phyloP scores from a whole-genome alignment of 345 rosid species.

The Citropsis articulata region DNA sequence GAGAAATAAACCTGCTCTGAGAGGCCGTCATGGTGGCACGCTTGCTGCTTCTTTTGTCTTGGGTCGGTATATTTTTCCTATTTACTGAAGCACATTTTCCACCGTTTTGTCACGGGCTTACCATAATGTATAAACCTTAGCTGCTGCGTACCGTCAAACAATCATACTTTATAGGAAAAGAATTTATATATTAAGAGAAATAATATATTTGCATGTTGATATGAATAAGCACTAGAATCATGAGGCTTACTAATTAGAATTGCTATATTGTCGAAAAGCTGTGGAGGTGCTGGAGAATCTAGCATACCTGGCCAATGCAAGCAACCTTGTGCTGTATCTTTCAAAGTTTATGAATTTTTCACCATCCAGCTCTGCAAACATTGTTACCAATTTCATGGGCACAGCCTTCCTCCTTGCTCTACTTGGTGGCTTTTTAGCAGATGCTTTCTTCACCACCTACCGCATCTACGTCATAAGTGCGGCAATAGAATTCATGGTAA shows the following conservation, averaged over 20 bases:
- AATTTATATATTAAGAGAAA: background rate
- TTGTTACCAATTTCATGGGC: conserved; percentile 89
- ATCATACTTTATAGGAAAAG: background rate
- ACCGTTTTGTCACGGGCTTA: background rate
- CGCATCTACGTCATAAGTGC: conserved; percentile 66
- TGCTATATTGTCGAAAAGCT: conserved; percentile 29
- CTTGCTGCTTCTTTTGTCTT: conserved; percentile 75
- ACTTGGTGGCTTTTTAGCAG: conserved; percentile 85
- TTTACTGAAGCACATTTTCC: background rate
- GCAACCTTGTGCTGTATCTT: conserved; percentile 84
- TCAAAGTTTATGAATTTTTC: conserved; percentile 72
- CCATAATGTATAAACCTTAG: background rate
- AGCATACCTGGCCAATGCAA: conserved; percentile 86
- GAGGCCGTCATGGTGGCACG: conserved; percentile 76
- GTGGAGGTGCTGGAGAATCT: conserved; percentile 90
- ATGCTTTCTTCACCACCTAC: conserved; percentile 70
- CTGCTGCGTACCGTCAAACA: background rate
- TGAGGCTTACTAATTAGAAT: conserved; percentile 2
- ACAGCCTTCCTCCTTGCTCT: conserved; percentile 83
- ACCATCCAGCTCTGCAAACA: conserved; percentile 76
- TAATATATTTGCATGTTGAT: background rate
- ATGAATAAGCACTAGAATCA: background rate
- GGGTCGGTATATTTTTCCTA: conserved; percentile 35
- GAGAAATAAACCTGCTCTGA: conserved; percentile 59
- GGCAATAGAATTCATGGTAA: conserved; percentile 68